Evolutionary conservation across 768 basidiomycete species (phyloP).

Genomic region (Sporobolomyces phaffii): DNA sequence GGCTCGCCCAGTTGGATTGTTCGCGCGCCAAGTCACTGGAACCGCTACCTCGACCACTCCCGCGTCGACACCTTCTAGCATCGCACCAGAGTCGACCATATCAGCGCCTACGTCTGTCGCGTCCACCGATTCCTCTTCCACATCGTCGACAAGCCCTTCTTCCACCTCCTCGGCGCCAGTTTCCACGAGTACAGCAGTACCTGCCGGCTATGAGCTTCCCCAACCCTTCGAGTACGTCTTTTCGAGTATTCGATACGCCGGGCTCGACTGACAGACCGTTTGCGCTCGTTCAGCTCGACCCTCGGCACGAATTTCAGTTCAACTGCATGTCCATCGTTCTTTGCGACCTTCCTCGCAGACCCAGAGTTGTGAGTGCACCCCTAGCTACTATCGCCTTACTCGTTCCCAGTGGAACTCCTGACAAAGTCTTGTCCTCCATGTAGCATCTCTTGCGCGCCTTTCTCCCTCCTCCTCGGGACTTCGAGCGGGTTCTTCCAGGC

Average conservation of each 20-base stretch:
- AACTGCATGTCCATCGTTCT: constrained; percentile 61
- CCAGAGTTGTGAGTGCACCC: constrained; percentile 54
- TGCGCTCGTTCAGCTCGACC: constrained; percentile 54
- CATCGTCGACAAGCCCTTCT: background rate
- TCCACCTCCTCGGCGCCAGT: background rate
- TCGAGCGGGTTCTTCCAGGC: constrained; percentile 56
- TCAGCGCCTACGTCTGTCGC: background rate
- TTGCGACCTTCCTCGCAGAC: constrained; percentile 63
- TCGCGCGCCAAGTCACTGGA: background rate
- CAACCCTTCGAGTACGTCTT: constrained; percentile 26
- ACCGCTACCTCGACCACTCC: background rate
- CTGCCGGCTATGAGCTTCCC: constrained; percentile 7
- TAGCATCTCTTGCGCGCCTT: constrained; percentile 28
- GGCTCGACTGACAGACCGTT: background rate
- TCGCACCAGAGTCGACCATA: background rate
- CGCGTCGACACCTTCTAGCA: background rate
- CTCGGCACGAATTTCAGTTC: constrained; percentile 64
- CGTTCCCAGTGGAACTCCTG: constrained; percentile 47
- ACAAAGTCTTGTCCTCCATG: too few relatives aligned
- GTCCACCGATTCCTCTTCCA: background rate
- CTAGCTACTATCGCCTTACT: too few relatives aligned
- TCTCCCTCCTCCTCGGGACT: constrained; percentile 37
- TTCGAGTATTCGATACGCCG: too few relatives aligned
- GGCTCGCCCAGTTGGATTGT: background rate
- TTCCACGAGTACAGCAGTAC: constrained; percentile 11